phyloP scores from a whole-genome alignment of 2,329 filamentous ascomycete species.

The Claviceps sorghi region DNA sequence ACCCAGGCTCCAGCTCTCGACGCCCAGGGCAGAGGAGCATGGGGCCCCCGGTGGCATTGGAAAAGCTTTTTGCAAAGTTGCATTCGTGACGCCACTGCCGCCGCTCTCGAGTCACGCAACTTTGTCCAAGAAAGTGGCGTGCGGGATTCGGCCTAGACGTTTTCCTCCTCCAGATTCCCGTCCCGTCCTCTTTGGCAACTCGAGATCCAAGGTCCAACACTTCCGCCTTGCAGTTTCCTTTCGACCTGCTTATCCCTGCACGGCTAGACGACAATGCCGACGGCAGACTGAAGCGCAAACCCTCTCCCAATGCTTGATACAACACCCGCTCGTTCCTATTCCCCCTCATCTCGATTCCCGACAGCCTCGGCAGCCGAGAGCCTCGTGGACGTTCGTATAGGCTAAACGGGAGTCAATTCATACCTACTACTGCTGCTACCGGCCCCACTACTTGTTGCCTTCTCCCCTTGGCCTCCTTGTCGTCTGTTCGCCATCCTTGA shows the following conservation, averaged over 20 bases:
- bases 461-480: background rate
- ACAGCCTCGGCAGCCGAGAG: background rate
- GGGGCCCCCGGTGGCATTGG: background rate
- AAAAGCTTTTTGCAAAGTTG: background rate
- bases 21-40: background rate
- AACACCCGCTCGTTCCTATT: background rate
- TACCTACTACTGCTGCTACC: background rate
- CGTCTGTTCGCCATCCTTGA: background rate
- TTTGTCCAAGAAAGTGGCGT: background rate
- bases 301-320: background rate
- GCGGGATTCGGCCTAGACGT: background rate
- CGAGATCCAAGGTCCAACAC: background rate
- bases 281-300: background rate
- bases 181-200: background rate
- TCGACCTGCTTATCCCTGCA: background rate
- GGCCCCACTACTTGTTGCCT: background rate
- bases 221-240: background rate
- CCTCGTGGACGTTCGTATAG: background rate
- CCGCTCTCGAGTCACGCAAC: background rate
- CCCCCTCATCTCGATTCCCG: background rate
- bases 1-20: too few relatives aligned
- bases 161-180: background rate
- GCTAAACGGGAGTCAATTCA: background rate
- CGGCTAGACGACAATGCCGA: background rate
- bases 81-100: conserved; percentile 1